These are phyloP conservation scores for Vickermania spadyakhi DNA, from an alignment of 208 protist species.

Conservation along the genomic window DNA sequence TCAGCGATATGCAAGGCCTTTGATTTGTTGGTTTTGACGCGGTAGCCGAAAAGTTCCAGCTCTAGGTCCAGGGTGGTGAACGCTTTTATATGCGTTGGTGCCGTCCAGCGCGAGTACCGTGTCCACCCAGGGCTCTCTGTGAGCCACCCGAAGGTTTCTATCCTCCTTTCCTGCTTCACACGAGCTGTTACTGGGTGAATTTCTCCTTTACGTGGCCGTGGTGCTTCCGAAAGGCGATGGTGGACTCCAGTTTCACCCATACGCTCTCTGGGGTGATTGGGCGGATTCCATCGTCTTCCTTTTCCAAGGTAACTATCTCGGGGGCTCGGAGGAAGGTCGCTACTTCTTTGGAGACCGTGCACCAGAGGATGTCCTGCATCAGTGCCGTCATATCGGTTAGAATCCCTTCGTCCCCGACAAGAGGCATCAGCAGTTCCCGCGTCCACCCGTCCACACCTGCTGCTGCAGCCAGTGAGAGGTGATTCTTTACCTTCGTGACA, in stretches of 20 bases:
- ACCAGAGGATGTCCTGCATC: slow-evolving; percentile 13
- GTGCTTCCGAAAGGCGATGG: slow-evolving; percentile 12
- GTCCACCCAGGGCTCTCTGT: too few relatives aligned
- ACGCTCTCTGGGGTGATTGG: slow-evolving; percentile 24
- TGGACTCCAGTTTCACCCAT: slow-evolving; percentile 16
- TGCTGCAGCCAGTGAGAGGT: not conserved
- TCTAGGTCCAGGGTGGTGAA: slow-evolving; percentile 1
- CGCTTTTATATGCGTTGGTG: slow-evolving; percentile 20
- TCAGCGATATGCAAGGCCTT: slow-evolving; percentile 10
- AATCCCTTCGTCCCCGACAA: slow-evolving; percentile 1
- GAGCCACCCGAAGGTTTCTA: too few relatives aligned
- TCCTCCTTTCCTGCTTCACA: slow-evolving; percentile 7
- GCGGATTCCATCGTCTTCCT: slow-evolving; percentile 12
- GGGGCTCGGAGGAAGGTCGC: slow-evolving; percentile 12
- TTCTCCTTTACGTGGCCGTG: not conserved
- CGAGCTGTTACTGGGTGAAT: not conserved
- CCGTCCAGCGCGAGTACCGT: slow-evolving; percentile 18
- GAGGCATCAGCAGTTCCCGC: not conserved
- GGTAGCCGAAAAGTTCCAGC: slow-evolving; percentile 8
- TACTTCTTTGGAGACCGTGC: slow-evolving; percentile 7
- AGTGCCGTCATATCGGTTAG: slow-evolving; percentile 10
- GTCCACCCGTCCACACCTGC: not conserved
- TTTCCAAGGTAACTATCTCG: slow-evolving; percentile 10
- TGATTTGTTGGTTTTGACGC: too few relatives aligned
- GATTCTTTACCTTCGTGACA: not conserved